Conservation (phyloP, 2,329 filamentous ascomycete genomes). For the Magnaporthales sp. region DNA sequence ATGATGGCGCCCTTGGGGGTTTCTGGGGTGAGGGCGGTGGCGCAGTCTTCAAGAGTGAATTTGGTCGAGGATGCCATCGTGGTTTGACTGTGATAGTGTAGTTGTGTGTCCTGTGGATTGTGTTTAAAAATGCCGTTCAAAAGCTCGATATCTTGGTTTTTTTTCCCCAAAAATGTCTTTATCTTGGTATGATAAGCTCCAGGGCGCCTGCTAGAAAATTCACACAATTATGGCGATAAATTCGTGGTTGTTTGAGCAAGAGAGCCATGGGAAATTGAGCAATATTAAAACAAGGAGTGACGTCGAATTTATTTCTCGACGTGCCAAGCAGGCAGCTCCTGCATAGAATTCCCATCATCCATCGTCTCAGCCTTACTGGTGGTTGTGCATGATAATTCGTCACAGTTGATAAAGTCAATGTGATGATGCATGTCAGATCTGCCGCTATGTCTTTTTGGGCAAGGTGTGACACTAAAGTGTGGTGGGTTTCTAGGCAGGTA, state of each 20-base stretch:
- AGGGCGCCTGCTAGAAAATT: too few species aligned
- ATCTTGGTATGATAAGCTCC: too few species aligned
- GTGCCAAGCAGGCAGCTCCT: neutral
- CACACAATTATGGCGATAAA: too few species aligned
- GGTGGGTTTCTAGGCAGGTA: neutral
- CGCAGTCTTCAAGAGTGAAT: neutral
- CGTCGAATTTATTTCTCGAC: neutral
- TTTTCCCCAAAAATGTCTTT: too few species aligned
- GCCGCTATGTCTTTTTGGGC: too few species aligned
- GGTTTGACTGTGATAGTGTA: too few species aligned
- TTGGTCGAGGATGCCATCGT: neutral
- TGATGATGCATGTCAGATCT: neutral
- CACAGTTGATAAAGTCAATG: neutral
- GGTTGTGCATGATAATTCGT: neutral
- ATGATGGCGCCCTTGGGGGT: constrained; percentile 13
- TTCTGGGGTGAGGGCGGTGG: constrained; percentile 4
- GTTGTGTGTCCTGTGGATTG: neutral
- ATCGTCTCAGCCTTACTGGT: neutral
- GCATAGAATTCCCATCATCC: neutral
- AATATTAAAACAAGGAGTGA: neutral
- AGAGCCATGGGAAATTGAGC: neutral
- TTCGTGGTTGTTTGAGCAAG: neutral
- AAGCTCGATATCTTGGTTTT: too few species aligned
- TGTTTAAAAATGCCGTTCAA: too few species aligned
- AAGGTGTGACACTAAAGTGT: neutral